Evolutionary conservation across 1,284 basidiomycete species (phyloP), one percentile per base, ranked within the genome.

Genomic region (Ceratobasidium sp.): DNA sequence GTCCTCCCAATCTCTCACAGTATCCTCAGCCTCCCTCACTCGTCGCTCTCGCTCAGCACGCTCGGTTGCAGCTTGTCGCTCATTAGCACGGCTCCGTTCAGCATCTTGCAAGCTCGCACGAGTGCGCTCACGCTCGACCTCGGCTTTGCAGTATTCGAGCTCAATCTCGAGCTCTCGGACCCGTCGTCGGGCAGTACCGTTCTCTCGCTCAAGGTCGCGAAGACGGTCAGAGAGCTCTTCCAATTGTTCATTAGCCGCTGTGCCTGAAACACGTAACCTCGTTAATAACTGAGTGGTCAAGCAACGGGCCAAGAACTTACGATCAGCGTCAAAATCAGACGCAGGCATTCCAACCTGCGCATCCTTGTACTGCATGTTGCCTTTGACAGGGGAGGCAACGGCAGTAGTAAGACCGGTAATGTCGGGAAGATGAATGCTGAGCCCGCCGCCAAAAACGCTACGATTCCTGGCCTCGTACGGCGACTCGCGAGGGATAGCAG

Each of bases 111-210:
- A 80, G 20, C 25, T 65, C 49, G 34, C 60, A 22, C 84, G 79
- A 1, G 87, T 87, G 10, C 89, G 83, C 75, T 92, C 90, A 60
- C 81, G 79, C 0, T 81, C 82, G 4, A 91, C 90, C 52, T 92
- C 89, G 25, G 84, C 83, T 76, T 89, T 90, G 74, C 90, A 92
- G 2, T 85, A 82, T 72, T 92, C 89, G 1, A 95, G 82, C 76
- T 95, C 93, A 58, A 84, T 80, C 77, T 96, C 93, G 4, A 96
- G 83, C 75, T 95, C 93, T 43, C 86, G 80, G 22, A 95, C 89
- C 13, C 93, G 83, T 22, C 89, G 81, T 0, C 91, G 82, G 1
- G 92, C 92, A 3, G 91, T 84, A 3, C 87, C 82, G 73, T 94
- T 94, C 76, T 95, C 92, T 0, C 86, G 85, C 75, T 94, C 91